Percentiles rank a stretch among this genome's conserved stretches.
Conservation (phyloP, 805 yeast genomes). For the Diddensiella transvaalensis region DNA sequence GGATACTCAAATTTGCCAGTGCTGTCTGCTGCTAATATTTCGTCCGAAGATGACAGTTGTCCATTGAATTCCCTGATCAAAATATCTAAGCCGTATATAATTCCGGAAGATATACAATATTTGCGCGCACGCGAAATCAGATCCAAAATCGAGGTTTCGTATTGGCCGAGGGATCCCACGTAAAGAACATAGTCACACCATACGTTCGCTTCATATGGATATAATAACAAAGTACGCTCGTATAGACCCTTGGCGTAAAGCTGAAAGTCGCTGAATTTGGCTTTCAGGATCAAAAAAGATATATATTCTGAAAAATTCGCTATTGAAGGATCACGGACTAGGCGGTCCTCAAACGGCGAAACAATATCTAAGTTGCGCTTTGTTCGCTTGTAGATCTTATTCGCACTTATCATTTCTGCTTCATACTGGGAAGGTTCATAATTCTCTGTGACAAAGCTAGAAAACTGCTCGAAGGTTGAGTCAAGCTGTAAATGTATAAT, state of each 20-base stretch:
- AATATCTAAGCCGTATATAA: neutral
- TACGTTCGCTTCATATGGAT: slow-evolving; percentile 19
- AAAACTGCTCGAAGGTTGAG: slow-evolving; percentile 28
- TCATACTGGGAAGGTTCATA: slow-evolving; percentile 26
- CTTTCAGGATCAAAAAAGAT: slow-evolving; percentile 6
- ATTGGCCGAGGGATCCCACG: too few species aligned
- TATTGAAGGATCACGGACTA: slow-evolving; percentile 11
- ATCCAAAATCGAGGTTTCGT: neutral
- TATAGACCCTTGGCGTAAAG: slow-evolving; percentile 21
- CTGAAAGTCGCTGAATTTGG: slow-evolving; percentile 14
- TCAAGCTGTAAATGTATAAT: slow-evolving; percentile 27
- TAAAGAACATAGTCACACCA: slow-evolving; percentile 31
- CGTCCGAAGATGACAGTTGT: neutral
- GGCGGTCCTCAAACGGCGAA: slow-evolving; percentile 21
- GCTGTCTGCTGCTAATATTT: neutral
- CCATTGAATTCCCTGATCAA: neutral
- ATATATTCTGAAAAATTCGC: slow-evolving; percentile 28
- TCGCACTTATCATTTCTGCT: slow-evolving; percentile 24
- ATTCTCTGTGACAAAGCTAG: slow-evolving; percentile 27
- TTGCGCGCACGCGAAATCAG: neutral
- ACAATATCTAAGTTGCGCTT: slow-evolving; percentile 10
- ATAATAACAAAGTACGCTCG: slow-evolving; percentile 25
- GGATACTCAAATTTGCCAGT: neutral
- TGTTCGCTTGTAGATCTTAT: slow-evolving; percentile 21
- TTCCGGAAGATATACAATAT: neutral